phyloP scores from a whole-genome alignment of 352 stramenopile species.

The Phytopythium helicoides region DNA sequence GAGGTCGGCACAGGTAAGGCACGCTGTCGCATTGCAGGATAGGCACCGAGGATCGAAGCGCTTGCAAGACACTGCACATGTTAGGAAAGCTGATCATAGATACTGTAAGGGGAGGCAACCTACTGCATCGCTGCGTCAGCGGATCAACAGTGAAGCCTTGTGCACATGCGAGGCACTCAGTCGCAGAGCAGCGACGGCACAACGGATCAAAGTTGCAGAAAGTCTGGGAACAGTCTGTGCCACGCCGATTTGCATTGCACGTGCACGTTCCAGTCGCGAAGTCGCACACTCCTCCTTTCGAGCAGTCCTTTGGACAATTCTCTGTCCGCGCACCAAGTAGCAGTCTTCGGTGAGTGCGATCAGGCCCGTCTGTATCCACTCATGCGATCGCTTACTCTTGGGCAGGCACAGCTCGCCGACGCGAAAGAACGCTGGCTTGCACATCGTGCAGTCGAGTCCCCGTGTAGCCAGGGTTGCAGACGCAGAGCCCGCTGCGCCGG shows the following conservation, averaged over 20 bases:
- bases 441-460: slow-evolving; percentile 88
- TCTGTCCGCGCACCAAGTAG: slow-evolving; percentile 32
- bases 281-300: slow-evolving; percentile 81
- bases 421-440: slow-evolving; percentile 86
- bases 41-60: slow-evolving; percentile 90
- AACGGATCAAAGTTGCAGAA: slow-evolving; percentile 78
- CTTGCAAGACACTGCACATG: slow-evolving; percentile 64
- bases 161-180: slow-evolving; percentile 79
- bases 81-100: background rate
- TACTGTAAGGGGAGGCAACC: background rate
- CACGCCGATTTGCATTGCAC: slow-evolving; percentile 67
- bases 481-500: slow-evolving; percentile 89
- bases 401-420: slow-evolving; percentile 85
- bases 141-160: slow-evolving; percentile 85
- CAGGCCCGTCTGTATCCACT: background rate
- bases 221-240: slow-evolving; percentile 77
- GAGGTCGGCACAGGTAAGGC: slow-evolving; percentile 89
- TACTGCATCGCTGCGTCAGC: slow-evolving; percentile 66
- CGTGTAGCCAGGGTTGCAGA: slow-evolving; percentile 93
- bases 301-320: slow-evolving; percentile 89
- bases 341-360: background rate
- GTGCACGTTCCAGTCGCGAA: slow-evolving; percentile 86
- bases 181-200: slow-evolving; percentile 85
- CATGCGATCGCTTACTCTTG: slow-evolving; percentile 43
- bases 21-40: slow-evolving; percentile 71